Evolutionary conservation across 2,329 filamentous ascomycete species (phyloP).

Genomic region (Stylonectria norvegica): DNA sequence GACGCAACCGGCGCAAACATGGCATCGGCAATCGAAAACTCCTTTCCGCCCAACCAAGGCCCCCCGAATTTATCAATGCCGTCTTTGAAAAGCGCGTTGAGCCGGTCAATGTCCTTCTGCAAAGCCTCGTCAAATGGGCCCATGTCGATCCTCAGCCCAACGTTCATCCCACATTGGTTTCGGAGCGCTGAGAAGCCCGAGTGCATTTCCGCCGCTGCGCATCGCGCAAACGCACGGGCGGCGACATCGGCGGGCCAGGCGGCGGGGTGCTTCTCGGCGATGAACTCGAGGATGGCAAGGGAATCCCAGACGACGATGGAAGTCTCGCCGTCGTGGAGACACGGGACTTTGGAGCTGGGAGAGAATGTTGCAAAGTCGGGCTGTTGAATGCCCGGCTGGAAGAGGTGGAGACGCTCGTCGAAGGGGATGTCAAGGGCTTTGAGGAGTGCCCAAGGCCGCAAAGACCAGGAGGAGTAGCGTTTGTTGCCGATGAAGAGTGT

Average conservation of each 20-base stretch:
- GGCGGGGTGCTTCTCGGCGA: constrained; percentile 41
- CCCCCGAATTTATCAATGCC: constrained; percentile 39
- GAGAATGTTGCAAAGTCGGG: constrained; percentile 37
- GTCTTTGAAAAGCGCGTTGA: constrained; percentile 36
- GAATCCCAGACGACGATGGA: constrained; percentile 43
- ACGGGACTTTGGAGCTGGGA: constrained; percentile 41
- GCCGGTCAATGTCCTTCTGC: constrained; percentile 34
- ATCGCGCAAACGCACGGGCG: constrained; percentile 42
- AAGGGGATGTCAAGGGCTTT: constrained; percentile 43
- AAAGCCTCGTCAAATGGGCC: constrained; percentile 27
- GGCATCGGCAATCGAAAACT: constrained; percentile 39
- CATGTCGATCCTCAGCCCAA: constrained; percentile 37
- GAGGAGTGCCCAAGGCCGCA: constrained; percentile 45
- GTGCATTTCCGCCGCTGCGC: constrained; percentile 47
- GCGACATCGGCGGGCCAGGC: constrained; percentile 40
- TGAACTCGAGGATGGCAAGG: constrained; percentile 45
- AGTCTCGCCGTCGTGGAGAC: constrained; percentile 31
- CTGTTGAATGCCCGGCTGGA: constrained; percentile 30
- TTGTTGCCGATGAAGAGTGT: constrained; percentile 43
- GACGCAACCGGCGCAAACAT: constrained; percentile 43
- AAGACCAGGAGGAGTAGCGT: constrained; percentile 46
- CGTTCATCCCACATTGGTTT: constrained; percentile 42
- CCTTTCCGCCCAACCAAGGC: constrained; percentile 38
- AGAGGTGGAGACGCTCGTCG: constrained; percentile 36
- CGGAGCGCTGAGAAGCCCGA: constrained; percentile 40